Evolutionary conservation across 2,329 filamentous ascomycete genomes (phyloP).

Genomic region (Phoma herbarum): DNA sequence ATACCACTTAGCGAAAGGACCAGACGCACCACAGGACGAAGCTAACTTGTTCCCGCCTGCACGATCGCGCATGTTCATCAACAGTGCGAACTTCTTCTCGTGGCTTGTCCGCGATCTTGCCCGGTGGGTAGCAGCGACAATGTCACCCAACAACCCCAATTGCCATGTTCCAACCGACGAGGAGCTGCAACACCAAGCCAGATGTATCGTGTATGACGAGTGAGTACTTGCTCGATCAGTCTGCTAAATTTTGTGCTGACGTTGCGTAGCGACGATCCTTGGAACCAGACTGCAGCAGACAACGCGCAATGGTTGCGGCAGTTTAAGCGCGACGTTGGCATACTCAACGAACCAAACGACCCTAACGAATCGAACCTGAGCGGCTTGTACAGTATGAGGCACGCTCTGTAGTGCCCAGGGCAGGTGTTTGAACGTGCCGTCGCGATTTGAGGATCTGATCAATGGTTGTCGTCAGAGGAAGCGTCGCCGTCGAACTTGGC

Average conservation of each 20-base stretch:
- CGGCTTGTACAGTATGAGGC: slow-evolving; percentile 12
- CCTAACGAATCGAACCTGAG: slow-evolving; percentile 9
- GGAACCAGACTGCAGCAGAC: slow-evolving; percentile 52
- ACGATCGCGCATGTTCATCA: slow-evolving; percentile 21
- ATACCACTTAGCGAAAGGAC: slow-evolving; percentile 3
- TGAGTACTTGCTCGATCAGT: neutral
- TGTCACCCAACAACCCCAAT: slow-evolving; percentile 36
- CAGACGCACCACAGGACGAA: slow-evolving; percentile 3
- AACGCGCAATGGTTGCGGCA: slow-evolving; percentile 42
- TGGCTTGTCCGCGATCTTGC: slow-evolving; percentile 32
- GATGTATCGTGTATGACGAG: slow-evolving; percentile 45
- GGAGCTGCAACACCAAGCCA: slow-evolving; percentile 45
- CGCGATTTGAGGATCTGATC: neutral
- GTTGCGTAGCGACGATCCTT: slow-evolving; percentile 39
- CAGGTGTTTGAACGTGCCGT: neutral
- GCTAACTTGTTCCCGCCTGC: slow-evolving; percentile 6
- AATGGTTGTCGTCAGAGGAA: neutral
- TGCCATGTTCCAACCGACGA: slow-evolving; percentile 40
- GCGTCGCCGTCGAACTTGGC: neutral
- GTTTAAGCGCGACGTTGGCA: slow-evolving; percentile 41
- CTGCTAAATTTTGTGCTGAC: neutral
- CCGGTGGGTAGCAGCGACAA: slow-evolving; percentile 36
- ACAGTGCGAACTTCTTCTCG: slow-evolving; percentile 24
- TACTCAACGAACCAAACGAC: slow-evolving; percentile 7
- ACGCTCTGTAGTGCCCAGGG: neutral